Base-by-base conservation (phyloP, 768 basidiomycete species). In the Boletus pseudopeckii region DNA sequence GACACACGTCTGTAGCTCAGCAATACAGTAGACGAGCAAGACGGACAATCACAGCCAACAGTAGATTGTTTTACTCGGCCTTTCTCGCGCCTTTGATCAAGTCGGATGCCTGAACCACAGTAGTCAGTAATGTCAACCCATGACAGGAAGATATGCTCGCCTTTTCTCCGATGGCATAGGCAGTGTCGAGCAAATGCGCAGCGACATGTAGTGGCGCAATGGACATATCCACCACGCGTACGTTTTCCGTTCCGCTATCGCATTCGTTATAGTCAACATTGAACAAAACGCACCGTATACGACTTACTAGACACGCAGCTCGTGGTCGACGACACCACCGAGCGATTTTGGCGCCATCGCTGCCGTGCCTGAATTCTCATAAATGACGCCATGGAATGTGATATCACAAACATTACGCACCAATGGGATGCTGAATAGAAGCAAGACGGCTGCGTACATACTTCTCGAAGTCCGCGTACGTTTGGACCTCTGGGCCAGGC, bases 91-190 rank as follows among this genome's bases (percentile, higher is more conserved):
- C 43, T 39, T 58, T 63, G 4, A 62, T 50, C 57, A 60, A 41
- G 4, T 43, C 50, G 15, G 57, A 42, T 45, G 41, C 61, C 61
- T 62, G 14, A 30, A 46, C 13, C 17, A 3, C 32, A 30, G n/a
- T 13, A 17, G 15, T 61, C 22, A 54, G 30, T 9, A 2, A 43
- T 30, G 14, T 18, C 40, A 14, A 32, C 8, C 24, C 9, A 2
- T 7, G 24, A 44, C 30, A 22, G 14, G 7, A 32, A 38, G 7
- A 30, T 20, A 40, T 17, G 0, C 44, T 55, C 28, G 26, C 60
- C 53, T 50, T 63, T 34, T 61, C 59, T 33, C 59, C 59, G 4
- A 60, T 60, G 9, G 59, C 60, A 44, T 61, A 61, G 2, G 59
- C 60, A 14, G 59, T 61, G 4, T 61, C 60, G 28, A 58, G 47